Evolutionary conservation across 1,139 yeast genomes (phyloP), one percentile per base, ranked within the genome.

Genomic region (Protomyces arabidopsidicola): DNA sequence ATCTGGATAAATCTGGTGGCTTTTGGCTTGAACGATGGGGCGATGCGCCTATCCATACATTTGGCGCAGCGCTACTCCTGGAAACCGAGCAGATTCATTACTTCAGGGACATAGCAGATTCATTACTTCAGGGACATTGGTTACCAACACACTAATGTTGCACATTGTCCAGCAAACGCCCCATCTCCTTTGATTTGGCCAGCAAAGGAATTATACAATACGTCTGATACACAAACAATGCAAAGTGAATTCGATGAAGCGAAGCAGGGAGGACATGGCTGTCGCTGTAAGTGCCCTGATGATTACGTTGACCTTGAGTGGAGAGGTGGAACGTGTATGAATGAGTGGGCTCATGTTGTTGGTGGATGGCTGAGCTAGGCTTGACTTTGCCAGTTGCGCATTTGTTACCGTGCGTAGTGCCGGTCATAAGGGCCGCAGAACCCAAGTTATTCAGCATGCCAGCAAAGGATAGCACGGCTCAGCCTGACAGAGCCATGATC

Each of bases 1-100:
- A 79, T 68, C 75, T 90, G 62, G 97, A 90, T 65, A 64, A 74
- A 12, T 79, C 85, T 12, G 90, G 91, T 9, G 97, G 97, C 0
- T 90, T 90, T 72, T 89, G 84, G 79, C 81, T 81, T 62, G 97
- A 90, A 73, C 77, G 97, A 71, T 90, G 97, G 97, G 97, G 97
- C 0, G 97, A 90, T 78, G 97, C 97, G 0, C 96, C 97, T 0
- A 84, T 90, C 1, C 97, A 90, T 73, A 86, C 96, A 1, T 76
- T 90, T 24, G 97, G 93, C 0, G 81, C 87, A 4, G 95, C 90
- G 0, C 79, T 90, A 81, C 78, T 87, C 71, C 76, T 90, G 55
- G 80, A 86, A 63, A 72, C 85, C 1, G 77, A 82, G 4, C 89
- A 90, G 65, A 78, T 90, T 10, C 97, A 90, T 75, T 90, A 90